These are phyloP conservation scores for Camelina neglecta DNA, from an alignment of 345 rosid species.

Conservation along the genomic window DNA sequence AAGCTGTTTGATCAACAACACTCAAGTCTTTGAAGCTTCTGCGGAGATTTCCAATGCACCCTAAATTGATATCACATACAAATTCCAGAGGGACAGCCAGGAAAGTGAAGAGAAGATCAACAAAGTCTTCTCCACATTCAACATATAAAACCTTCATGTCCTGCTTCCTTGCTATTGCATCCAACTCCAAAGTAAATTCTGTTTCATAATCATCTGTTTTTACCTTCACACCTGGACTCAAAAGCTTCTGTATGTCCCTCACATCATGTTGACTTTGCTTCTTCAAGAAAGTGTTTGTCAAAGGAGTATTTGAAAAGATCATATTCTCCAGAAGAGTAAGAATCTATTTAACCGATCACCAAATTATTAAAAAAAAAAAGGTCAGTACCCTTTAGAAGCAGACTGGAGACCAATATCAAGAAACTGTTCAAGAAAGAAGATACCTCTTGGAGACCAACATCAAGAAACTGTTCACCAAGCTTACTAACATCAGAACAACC, in stretches of 20 bases:
- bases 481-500: slow-evolving; percentile 23
- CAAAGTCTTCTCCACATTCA: slow-evolving; percentile 33
- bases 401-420: slow-evolving; percentile 8
- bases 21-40: slow-evolving; percentile 18
- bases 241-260: background rate
- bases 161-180: background rate
- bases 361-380: background rate
- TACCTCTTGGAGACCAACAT: slow-evolving; percentile 32
- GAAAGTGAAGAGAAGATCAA: slow-evolving; percentile 25
- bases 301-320: slow-evolving; percentile 31
- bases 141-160: slow-evolving; percentile 10
- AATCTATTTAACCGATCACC: slow-evolving; percentile 1
- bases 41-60: slow-evolving; percentile 3
- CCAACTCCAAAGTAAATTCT: slow-evolving; percentile 18
- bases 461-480: slow-evolving; percentile 27
- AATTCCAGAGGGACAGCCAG: background rate
- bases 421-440: background rate
- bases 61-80: background rate
- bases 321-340: background rate
- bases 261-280: background rate
- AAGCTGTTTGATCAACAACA: background rate
- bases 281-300: slow-evolving; percentile 34
- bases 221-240: background rate
- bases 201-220: slow-evolving; percentile 2
- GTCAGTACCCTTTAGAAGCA: background rate